Evolutionary conservation across 2,329 filamentous ascomycete genomes (phyloP).

Genomic region (Colletotrichum truncatum): DNA sequence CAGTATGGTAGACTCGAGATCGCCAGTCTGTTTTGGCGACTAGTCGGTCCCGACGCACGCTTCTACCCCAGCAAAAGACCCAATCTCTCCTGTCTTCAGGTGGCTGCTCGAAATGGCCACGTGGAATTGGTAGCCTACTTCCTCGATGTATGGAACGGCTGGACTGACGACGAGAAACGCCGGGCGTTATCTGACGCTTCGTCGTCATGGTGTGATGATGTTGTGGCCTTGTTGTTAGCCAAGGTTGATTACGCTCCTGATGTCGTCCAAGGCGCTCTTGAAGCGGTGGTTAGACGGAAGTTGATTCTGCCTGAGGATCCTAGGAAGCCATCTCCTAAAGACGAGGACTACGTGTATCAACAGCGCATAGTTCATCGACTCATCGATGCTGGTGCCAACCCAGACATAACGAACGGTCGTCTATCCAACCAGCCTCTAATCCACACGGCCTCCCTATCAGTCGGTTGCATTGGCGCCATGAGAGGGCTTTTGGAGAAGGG

Average conservation of each 20-base stretch:
- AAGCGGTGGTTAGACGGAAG: not conserved
- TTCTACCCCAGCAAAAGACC: not conserved
- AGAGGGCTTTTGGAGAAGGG: constrained; percentile 17
- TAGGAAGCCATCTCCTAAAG: not conserved
- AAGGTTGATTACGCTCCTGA: not conserved
- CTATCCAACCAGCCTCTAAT: not conserved
- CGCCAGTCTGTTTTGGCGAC: constrained; percentile 4
- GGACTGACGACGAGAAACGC: constrained; percentile 1
- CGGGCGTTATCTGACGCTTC: not conserved
- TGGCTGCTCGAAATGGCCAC: constrained; percentile 10
- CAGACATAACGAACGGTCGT: not conserved
- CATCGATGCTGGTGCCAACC: constrained; percentile 14
- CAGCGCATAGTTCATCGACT: constrained; percentile 15
- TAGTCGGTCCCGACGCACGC: not conserved
- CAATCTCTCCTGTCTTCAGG: constrained; percentile 10
- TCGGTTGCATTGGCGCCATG: constrained; percentile 4
- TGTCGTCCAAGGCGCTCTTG: constrained; percentile 2
- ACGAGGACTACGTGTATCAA: constrained; percentile 3
- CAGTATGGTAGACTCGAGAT: constrained; percentile 13
- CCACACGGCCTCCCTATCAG: constrained; percentile 1
- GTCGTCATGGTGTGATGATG: constrained; percentile 4
- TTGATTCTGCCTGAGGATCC: constrained; percentile 16
- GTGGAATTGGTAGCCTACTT: not conserved
- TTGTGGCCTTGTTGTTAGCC: constrained; percentile 10
- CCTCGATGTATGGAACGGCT: not conserved